A percentile compares a stretch with the other conserved stretches of the same genome.
Conservation (phyloP, 345 rosid species). For the Citrus trifoliata region DNA sequence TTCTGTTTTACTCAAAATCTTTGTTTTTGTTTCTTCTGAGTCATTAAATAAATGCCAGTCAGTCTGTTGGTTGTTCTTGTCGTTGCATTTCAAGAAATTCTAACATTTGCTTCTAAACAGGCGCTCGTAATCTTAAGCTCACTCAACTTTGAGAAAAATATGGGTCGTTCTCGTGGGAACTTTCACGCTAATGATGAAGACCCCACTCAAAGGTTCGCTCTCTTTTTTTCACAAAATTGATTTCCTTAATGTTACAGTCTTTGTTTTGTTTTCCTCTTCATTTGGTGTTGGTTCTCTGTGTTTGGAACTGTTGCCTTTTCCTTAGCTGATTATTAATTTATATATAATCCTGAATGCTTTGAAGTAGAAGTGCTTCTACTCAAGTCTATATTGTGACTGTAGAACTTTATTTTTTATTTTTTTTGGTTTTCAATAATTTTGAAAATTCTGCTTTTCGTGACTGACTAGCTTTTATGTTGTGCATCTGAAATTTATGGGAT, state of each 20-base stretch:
- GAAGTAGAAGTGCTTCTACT: slow-evolving; percentile 1
- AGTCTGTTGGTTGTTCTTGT: background rate
- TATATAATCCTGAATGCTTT: background rate
- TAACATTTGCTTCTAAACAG: background rate
- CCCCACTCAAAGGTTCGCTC: slow-evolving; percentile 78
- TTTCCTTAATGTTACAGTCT: background rate
- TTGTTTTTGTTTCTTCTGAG: background rate
- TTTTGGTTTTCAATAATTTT: background rate
- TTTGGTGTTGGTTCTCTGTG: background rate
- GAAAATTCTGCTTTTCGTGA: background rate
- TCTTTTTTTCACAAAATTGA: background rate
- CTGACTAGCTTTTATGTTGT: background rate
- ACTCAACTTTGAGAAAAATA: slow-evolving; percentile 24
- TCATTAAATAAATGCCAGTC: background rate
- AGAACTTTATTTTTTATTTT: background rate
- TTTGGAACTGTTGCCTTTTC: background rate
- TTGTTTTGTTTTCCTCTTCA: background rate
- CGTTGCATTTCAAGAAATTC: background rate
- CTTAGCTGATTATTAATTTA: background rate
- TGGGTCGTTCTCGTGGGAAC: slow-evolving; percentile 99
- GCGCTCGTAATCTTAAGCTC: slow-evolving; percentile 17
- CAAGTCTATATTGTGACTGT: background rate
- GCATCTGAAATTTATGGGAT: background rate
- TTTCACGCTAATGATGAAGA: slow-evolving; percentile 83
- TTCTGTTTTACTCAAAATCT: background rate